Evolutionary conservation across 2,329 filamentous ascomycete genomes (phyloP).

Genomic region (Geosmithia putterillii): DNA sequence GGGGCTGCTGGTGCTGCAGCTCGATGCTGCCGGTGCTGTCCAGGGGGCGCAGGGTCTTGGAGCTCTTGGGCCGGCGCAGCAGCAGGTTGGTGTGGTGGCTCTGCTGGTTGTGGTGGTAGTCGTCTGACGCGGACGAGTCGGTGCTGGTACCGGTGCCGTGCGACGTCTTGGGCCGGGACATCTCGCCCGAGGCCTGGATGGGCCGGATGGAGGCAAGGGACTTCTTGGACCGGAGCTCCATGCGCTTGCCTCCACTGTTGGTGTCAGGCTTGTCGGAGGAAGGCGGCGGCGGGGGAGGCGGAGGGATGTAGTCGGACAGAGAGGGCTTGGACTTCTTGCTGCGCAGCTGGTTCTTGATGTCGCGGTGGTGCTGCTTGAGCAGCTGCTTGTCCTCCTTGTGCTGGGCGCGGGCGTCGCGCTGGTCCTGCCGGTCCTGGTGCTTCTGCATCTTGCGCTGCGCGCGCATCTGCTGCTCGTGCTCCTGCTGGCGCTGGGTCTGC

Average conservation of each 20-base stretch:
- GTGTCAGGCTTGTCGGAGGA: neutral
- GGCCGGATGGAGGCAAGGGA: neutral
- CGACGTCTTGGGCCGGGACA: neutral
- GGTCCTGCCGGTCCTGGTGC: neutral
- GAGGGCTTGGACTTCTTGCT: neutral
- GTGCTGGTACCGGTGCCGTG: neutral
- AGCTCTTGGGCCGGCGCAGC: slow-evolving; percentile 2
- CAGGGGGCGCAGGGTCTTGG: neutral
- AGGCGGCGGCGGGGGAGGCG: no score
- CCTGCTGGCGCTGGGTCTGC: neutral
- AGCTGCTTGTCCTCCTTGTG: neutral
- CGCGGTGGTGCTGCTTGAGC: neutral
- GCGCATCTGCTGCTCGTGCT: neutral
- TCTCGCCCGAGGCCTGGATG: neutral
- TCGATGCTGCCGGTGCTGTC: neutral
- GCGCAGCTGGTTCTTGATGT: neutral
- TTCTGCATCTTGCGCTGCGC: neutral
- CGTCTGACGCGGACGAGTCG: neutral
- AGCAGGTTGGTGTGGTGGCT: neutral
- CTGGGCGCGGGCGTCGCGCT: neutral
- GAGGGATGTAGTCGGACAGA: neutral
- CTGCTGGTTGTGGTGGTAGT: neutral
- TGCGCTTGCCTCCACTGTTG: no score
- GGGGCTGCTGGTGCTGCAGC: neutral
- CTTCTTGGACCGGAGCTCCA: neutral